phyloP scores from a whole-genome alignment of 2,329 filamentous ascomycete species.

The Saccharata proteae region DNA sequence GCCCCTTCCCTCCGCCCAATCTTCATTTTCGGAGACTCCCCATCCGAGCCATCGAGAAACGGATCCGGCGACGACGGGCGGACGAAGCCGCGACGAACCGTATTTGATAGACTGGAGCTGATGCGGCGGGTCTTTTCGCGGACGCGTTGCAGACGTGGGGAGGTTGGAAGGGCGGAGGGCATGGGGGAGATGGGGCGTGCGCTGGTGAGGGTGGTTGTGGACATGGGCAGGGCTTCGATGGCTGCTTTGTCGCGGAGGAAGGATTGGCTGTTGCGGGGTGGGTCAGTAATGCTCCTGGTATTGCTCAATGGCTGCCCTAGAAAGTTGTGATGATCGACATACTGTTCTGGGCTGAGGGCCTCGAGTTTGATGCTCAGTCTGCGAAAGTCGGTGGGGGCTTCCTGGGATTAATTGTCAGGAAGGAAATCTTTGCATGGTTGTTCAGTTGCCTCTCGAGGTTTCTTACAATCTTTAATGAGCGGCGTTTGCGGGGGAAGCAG shows the following conservation, averaged over 20 bases:
- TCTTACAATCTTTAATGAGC: constrained; percentile 14
- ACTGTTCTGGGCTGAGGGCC: constrained; percentile 19
- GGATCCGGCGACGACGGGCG: neutral
- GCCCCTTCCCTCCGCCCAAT: constrained; percentile 1
- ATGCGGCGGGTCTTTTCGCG: constrained; percentile 13
- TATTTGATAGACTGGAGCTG: constrained; percentile 4
- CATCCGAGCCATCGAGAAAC: neutral
- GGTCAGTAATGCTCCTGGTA: neutral
- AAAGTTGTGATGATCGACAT: constrained; percentile 7
- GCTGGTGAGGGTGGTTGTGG: constrained; percentile 13
- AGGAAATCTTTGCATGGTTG: constrained; percentile 4
- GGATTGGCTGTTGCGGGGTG: constrained; percentile 12
- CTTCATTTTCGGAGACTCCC: neutral
- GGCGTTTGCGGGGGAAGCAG: constrained; percentile 11
- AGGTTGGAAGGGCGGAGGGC: neutral
- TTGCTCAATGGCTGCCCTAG: neutral
- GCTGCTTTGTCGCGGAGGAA: constrained; percentile 21
- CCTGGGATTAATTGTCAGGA: constrained; percentile 10
- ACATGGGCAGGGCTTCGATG: constrained; percentile 16
- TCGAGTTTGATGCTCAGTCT: constrained; percentile 17
- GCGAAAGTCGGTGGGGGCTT: constrained; percentile 19
- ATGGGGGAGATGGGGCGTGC: constrained; percentile 4
- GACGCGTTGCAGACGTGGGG: constrained; percentile 9
- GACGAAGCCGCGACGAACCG: constrained; percentile 7
- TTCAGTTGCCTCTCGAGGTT: neutral